A percentile compares a stretch with the other conserved stretches of the same genome.
Evolutionary conservation across 1,284 basidiomycete species (phyloP).

Genomic region (Erythrobasidium hasegawianum): DNA sequence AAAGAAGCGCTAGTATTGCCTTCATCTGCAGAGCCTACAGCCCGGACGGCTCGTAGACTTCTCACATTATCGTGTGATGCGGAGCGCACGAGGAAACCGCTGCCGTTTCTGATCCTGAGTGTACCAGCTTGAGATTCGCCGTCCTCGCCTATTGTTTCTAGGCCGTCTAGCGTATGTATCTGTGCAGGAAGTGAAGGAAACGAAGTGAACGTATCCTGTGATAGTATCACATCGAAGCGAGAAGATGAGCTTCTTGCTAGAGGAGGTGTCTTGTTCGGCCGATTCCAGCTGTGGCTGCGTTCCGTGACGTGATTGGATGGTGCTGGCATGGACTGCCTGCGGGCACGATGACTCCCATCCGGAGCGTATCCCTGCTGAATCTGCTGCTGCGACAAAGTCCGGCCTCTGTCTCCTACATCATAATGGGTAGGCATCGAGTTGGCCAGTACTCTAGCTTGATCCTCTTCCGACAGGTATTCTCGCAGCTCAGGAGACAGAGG

Average conservation of each 20-base stretch:
- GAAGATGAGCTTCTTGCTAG: slow-evolving; percentile 34
- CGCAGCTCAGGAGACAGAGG: slow-evolving; percentile 4
- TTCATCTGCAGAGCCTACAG: slow-evolving; percentile 21
- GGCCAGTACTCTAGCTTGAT: slow-evolving; percentile 23
- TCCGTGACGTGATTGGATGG: not conserved
- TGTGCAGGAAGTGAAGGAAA: not conserved
- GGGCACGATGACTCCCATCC: not conserved
- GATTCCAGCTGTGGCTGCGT: not conserved
- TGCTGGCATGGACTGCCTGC: slow-evolving; percentile 27
- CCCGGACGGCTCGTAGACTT: slow-evolving; percentile 13
- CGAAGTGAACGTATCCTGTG: not conserved
- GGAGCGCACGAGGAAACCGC: slow-evolving; percentile 7
- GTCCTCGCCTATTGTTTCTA: slow-evolving; percentile 47
- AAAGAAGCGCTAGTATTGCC: slow-evolving; percentile 27
- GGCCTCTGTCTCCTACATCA: slow-evolving; percentile 17
- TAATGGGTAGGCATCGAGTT: slow-evolving; percentile 18
- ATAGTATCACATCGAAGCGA: slow-evolving; percentile 13
- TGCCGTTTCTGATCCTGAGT: slow-evolving; percentile 6
- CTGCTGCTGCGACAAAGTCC: slow-evolving; percentile 3
- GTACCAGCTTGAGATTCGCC: slow-evolving; percentile 47
- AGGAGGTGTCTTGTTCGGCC: slow-evolving; percentile 35
- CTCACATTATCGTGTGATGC: slow-evolving; percentile 15
- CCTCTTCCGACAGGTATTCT: slow-evolving; percentile 4
- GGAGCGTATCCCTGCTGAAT: not conserved
- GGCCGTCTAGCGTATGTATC: not conserved